These are phyloP conservation scores for Sporothrix globosa DNA, from an alignment of 2,329 filamentous ascomycete genomes.

Conservation along the genomic window DNA sequence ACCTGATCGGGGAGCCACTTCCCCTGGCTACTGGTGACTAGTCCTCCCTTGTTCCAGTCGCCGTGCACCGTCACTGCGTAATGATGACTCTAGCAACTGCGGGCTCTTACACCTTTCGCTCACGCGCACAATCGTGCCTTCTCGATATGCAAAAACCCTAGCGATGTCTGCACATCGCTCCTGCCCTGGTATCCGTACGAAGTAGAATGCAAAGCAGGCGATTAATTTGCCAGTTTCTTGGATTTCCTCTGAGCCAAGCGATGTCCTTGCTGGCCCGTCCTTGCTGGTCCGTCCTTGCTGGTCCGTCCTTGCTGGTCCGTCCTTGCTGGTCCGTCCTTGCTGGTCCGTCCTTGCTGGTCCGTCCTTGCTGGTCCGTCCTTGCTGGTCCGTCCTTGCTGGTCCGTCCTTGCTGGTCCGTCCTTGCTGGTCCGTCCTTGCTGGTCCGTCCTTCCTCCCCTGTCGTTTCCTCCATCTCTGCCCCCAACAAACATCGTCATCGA, in stretches of 20 bases:
- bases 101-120: not conserved
- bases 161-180: slow-evolving; percentile 18
- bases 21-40: slow-evolving; percentile 19
- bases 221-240: not conserved
- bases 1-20: not conserved
- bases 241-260: not conserved
- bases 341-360: too few relatives aligned
- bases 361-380: too few relatives aligned
- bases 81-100: slow-evolving; percentile 5
- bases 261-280: too few relatives aligned
- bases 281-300: too few relatives aligned
- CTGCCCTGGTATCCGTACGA: not conserved
- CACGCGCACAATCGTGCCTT: slow-evolving; percentile 17
- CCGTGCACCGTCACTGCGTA: not conserved
- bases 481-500: slow-evolving; percentile 12
- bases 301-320: too few relatives aligned
- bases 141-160: not conserved
- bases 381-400: too few relatives aligned
- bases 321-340: too few relatives aligned
- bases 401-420: too few relatives aligned
- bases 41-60: slow-evolving; percentile 11
- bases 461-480: not conserved
- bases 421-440: too few relatives aligned
- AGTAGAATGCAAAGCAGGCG: not conserved
- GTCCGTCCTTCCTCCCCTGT: slow-evolving; percentile 8